Conservation (phyloP, 768 basidiomycete species). For the Chalciporus piperatus region DNA sequence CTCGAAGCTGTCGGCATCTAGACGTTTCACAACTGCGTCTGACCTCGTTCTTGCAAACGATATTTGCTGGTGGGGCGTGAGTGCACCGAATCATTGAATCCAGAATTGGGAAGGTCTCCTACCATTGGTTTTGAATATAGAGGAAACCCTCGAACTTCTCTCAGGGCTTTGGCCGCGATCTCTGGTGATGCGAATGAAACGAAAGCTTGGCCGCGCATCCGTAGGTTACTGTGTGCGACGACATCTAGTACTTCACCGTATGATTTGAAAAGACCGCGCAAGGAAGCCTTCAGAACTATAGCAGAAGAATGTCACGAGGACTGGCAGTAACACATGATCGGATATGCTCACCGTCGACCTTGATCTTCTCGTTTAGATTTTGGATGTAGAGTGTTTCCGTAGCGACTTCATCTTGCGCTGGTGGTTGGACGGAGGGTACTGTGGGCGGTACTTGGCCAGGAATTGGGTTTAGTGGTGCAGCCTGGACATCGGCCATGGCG, state of each 20-base stretch:
- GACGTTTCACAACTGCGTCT: constrained; percentile 81
- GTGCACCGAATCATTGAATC: not conserved
- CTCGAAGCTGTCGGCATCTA: constrained; percentile 67
- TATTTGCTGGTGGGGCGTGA: constrained; percentile 67
- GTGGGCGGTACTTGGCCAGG: constrained; percentile 25
- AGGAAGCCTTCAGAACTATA: constrained; percentile 82
- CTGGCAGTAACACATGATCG: constrained; percentile 2
- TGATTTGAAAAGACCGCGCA: constrained; percentile 85
- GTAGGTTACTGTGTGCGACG: constrained; percentile 90
- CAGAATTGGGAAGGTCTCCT: constrained; percentile 15
- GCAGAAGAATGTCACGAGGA: constrained; percentile 7
- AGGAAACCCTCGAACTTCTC: constrained; percentile 92
- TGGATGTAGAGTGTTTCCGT: constrained; percentile 94
- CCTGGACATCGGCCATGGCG: constrained; percentile 38
- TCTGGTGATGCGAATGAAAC: constrained; percentile 86
- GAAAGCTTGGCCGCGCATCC: constrained; percentile 99
- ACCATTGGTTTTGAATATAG: constrained; percentile 98
- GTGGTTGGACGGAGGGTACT: constrained; percentile 11
- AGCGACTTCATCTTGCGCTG: constrained; percentile 42
- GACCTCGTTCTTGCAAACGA: constrained; percentile 87
- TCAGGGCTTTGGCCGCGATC: constrained; percentile 82
- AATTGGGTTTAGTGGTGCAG: constrained; percentile 28
- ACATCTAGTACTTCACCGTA: constrained; percentile 94
- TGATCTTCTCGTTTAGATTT: constrained; percentile 94
- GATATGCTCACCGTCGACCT: constrained; percentile 57